Conservation (phyloP, 345 rosid species). For the Murraya paniculata region DNA sequence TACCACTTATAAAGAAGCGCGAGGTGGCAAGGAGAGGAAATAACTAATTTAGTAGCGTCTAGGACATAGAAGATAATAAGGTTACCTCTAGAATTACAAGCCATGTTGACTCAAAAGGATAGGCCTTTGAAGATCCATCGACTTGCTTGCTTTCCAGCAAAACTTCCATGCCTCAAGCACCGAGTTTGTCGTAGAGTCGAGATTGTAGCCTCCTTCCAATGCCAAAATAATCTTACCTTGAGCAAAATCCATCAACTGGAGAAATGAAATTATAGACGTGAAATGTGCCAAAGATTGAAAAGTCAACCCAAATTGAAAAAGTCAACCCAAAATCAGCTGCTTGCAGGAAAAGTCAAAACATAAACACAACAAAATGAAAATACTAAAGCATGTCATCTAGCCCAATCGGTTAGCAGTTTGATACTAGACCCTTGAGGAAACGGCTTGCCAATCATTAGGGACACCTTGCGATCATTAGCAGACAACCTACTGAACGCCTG, state of each 20-base stretch:
- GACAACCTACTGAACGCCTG: too few species aligned
- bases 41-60: not conserved
- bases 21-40: not conserved
- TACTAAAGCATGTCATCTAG: too few species aligned
- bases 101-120: conserved; percentile 91
- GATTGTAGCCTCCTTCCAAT: conserved; percentile 97
- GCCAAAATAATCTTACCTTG: conserved; percentile 80
- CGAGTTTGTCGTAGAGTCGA: conserved; percentile 73
- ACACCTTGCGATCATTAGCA: too few species aligned
- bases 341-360: not conserved
- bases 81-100: conserved; percentile 70
- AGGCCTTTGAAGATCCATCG: conserved; percentile 55
- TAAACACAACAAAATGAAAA: not conserved
- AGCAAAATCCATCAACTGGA: conserved; percentile 82
- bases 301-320: too few species aligned
- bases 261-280: not conserved
- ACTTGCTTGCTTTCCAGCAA: conserved; percentile 56
- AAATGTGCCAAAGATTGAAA: not conserved
- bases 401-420: too few species aligned
- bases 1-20: not conserved
- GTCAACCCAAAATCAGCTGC: not conserved
- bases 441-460: too few species aligned
- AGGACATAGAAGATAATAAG: not conserved
- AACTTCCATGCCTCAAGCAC: conserved; percentile 83
- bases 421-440: too few species aligned